Conservation (phyloP, 2,329 filamentous ascomycete genomes). For the Botrytis aclada region DNA sequence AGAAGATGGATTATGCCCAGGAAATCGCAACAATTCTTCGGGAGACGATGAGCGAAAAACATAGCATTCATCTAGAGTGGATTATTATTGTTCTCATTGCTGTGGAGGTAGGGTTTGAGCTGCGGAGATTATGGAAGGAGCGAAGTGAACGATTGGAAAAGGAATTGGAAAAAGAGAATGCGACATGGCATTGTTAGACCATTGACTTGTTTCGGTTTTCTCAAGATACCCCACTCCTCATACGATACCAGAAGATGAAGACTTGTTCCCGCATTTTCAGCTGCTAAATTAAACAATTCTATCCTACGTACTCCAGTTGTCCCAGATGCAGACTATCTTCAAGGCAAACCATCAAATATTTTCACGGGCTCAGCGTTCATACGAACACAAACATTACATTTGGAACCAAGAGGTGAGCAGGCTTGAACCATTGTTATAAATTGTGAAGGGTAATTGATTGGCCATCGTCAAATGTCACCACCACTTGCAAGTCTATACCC, state of each 20-base stretch:
- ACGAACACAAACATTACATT: neutral
- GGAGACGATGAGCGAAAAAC: constrained; percentile 85
- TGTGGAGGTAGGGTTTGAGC: constrained; percentile 86
- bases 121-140: constrained; percentile 52
- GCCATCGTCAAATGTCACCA: neutral
- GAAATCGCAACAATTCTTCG: constrained; percentile 89
- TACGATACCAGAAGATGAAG: neutral
- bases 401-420: neutral
- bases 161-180: neutral
- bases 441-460: neutral
- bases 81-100: constrained; percentile 94
- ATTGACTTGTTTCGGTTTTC: neutral
- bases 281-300: neutral
- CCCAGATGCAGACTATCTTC: neutral
- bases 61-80: constrained; percentile 85
- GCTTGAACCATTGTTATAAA: neutral
- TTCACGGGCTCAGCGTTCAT: neutral
- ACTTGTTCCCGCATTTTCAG: neutral
- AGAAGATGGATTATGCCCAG: constrained; percentile 96
- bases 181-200: neutral
- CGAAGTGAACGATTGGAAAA: constrained; percentile 13
- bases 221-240: constrained; percentile 5
- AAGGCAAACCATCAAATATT: neutral
- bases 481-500: neutral
- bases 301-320: neutral